Evolutionary conservation across 2,329 filamentous ascomycete species (phyloP), one percentile per base, ranked within the genome.

Genomic region (Penicillium sp.): DNA sequence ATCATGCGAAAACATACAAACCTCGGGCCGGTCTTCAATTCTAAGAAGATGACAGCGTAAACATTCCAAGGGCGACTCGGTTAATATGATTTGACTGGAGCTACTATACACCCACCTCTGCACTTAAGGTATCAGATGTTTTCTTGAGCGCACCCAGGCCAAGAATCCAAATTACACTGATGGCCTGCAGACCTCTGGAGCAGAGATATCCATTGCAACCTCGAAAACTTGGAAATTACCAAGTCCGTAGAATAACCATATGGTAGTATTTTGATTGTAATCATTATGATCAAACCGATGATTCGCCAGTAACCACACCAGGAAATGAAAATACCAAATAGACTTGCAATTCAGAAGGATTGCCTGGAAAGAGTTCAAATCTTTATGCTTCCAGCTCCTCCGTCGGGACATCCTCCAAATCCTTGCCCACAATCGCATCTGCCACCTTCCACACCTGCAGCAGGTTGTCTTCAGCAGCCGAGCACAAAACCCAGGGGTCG

Each of bases 401-500:
- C 54, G 87, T 80, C 10, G 86, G 83, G 61, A 91, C 78, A 62
- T 91, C 87, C 33, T 83, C 82, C 55, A 88, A 77, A 64, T 91
- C 87, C 61, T 84, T 86, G 56, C 84, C 85, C 31, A 92, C 87
- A 66, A 93, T 91, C 1, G 87, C 82, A 64, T 89, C 86, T 3
- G 88, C 84, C 20, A 90, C 87, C 72, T 89, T 91, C 88, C 88
- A 97, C 60, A 96, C 88, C 72, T 98, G 93, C 55, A 98, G 81
- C 58, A 97, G 78, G 66, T 98, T 98, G 74, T 98, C 93, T 68
- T 98, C 95, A 0, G 92, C 93, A 13, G 93, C 91, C 53, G 88
- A 95, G 69, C 90, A 91, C 59, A 98, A 88, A 47, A 96, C 82
- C 95, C 95, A 98, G 4, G 92, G 91, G 64, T 96, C 90, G 67